phyloP scores from a whole-genome alignment of 768 basidiomycete genomes.

The Glaciozyma antarctica region DNA sequence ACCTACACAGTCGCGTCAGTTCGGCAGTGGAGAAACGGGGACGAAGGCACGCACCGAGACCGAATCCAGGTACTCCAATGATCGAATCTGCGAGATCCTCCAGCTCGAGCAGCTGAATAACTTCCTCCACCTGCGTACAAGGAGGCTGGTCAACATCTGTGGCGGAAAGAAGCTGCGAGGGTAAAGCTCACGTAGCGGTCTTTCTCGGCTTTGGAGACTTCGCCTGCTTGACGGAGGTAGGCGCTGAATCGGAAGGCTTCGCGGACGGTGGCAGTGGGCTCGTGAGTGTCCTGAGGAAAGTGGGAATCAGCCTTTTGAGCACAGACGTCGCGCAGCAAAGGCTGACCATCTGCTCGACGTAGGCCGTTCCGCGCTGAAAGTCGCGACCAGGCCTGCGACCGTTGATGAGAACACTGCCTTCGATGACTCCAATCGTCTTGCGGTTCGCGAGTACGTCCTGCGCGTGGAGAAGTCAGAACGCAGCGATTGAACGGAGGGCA shows the following conservation, averaged over 20 bases:
- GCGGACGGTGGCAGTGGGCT: constrained; percentile 41
- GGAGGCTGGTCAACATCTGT: too few species aligned
- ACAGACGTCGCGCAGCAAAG: too few species aligned
- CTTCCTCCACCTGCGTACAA: constrained; percentile 37
- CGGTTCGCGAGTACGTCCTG: constrained; percentile 32
- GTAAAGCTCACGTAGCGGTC: constrained; percentile 34
- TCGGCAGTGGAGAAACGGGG: too few species aligned
- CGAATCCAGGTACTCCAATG: constrained; percentile 42
- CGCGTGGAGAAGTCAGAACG: too few species aligned
- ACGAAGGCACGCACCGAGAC: constrained; percentile 4
- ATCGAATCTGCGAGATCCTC: constrained; percentile 43
- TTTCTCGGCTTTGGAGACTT: constrained; percentile 39
- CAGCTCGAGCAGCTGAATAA: constrained; percentile 42
- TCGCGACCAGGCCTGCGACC: constrained; percentile 39
- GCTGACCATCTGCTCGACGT: constrained; percentile 37
- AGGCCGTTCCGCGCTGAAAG: constrained; percentile 43
- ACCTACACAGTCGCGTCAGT: too few species aligned
- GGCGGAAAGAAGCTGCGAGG: too few species aligned
- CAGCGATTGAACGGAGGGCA: too few species aligned
- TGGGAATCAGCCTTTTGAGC: too few species aligned
- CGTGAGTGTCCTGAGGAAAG: constrained; percentile 37
- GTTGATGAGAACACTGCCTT: constrained; percentile 43
- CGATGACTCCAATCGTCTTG: constrained; percentile 43
- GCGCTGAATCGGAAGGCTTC: constrained; percentile 44
- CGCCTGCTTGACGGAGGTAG: constrained; percentile 40